A percentile compares a stretch with the other conserved stretches of the same genome.
Evolutionary conservation across 2,329 filamentous ascomycete species (phyloP).

Genomic region (Parastagonospora nodorum): DNA sequence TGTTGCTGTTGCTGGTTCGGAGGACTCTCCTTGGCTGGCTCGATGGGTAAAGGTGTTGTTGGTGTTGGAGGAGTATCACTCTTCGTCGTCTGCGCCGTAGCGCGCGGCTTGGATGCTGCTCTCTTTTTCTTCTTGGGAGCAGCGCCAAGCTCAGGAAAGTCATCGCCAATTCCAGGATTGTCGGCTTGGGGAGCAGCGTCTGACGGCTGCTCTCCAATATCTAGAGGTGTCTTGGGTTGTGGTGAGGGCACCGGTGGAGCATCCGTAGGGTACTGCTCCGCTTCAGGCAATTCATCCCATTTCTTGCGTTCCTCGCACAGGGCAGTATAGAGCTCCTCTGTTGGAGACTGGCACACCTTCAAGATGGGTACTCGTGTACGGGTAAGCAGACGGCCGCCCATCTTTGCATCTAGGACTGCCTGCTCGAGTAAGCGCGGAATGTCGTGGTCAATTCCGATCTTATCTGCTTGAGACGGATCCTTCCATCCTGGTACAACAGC

Average conservation of each 20-base stretch:
- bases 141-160: slow-evolving; percentile 9
- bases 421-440: slow-evolving; percentile 79
- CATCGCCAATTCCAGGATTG: slow-evolving; percentile 1
- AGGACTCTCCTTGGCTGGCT: background rate
- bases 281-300: slow-evolving; percentile 66
- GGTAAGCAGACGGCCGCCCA: slow-evolving; percentile 77
- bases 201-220: slow-evolving; percentile 13
- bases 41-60: slow-evolving; percentile 1
- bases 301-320: slow-evolving; percentile 69
- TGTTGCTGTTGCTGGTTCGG: slow-evolving; percentile 14
- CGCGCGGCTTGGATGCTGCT: slow-evolving; percentile 1
- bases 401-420: slow-evolving; percentile 70
- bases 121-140: slow-evolving; percentile 3
- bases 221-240: slow-evolving; percentile 11
- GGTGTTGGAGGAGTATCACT: slow-evolving; percentile 20
- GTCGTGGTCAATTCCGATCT: slow-evolving; percentile 55
- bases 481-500: slow-evolving; percentile 69
- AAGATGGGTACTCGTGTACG: slow-evolving; percentile 85
- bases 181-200: slow-evolving; percentile 11
- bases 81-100: slow-evolving; percentile 4
- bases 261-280: slow-evolving; percentile 48
- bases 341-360: slow-evolving; percentile 78
- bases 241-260: slow-evolving; percentile 16
- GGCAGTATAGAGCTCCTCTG: slow-evolving; percentile 62
- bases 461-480: slow-evolving; percentile 19